These are phyloP conservation scores for Ceratobasidium sp. DNA, from an alignment of 1,284 basidiomycete genomes.

Conservation along the genomic window DNA sequence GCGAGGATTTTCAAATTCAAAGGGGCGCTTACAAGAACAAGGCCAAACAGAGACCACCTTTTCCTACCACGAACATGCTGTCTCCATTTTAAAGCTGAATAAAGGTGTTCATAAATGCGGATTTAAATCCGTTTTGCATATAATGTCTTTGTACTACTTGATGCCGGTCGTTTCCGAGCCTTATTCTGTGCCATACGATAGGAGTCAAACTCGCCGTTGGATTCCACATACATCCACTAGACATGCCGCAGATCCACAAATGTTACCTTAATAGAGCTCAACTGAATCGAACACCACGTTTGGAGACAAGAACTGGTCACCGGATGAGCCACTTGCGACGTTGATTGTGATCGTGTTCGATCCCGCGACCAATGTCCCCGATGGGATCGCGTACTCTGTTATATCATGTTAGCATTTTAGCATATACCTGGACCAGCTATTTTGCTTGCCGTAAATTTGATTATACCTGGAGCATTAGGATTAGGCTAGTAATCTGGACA, in stretches of 20 bases:
- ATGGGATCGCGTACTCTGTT: constrained; percentile 33
- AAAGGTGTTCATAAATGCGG: no score
- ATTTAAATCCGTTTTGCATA: no score
- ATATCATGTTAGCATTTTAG: background rate
- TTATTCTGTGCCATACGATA: no score
- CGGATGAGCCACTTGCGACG: constrained; percentile 29
- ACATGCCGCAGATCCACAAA: no score
- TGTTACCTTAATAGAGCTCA: constrained; percentile 36
- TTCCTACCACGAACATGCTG: no score
- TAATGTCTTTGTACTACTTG: no score
- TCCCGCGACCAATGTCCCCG: constrained; percentile 32
- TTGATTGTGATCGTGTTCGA: constrained; percentile 39
- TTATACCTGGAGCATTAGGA: background rate
- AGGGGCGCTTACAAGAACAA: no score
- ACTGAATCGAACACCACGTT: constrained; percentile 36
- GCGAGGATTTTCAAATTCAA: background rate
- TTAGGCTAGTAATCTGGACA: background rate
- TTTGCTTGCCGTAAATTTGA: constrained; percentile 19
- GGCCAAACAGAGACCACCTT: background rate
- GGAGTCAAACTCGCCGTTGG: no score
- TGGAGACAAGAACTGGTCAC: constrained; percentile 36
- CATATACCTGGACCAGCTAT: no score
- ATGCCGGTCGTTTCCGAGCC: no score
- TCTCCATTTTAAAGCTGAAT: no score
- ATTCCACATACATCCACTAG: no score